phyloP scores from a whole-genome alignment of 148 eudicot species.

The Dianthus caryophyllus region DNA sequence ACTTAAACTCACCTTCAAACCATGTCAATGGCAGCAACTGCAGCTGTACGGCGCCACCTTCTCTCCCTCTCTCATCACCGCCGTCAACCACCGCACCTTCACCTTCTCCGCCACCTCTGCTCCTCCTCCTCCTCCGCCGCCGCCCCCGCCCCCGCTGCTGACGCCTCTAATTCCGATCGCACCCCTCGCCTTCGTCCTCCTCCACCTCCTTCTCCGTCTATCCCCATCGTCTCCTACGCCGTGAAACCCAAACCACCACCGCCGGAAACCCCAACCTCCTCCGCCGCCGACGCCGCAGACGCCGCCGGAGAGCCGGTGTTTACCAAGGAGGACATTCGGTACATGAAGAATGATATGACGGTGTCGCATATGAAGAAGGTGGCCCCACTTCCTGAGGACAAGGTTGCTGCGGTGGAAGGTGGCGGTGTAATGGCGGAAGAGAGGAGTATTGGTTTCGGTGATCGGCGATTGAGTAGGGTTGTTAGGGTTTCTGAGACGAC shows the following conservation, averaged over 20 bases:
- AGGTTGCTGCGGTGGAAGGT: slow-evolving; percentile 3
- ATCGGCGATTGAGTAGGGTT: slow-evolving; percentile 27
- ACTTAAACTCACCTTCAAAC: not conserved
- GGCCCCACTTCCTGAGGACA: slow-evolving; percentile 81
- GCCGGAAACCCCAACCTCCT: not conserved
- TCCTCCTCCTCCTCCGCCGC: slow-evolving; percentile 4
- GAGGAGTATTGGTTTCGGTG: slow-evolving; percentile 36
- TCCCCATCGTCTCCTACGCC: slow-evolving; percentile 54
- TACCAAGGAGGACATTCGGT: slow-evolving; percentile 68
- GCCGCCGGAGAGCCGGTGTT: slow-evolving; percentile 8
- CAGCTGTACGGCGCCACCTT: slow-evolving; percentile 36
- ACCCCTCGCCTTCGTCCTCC: slow-evolving; percentile 16
- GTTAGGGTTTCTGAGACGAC: slow-evolving; percentile 25
- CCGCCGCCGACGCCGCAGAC: not conserved
- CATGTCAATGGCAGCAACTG: slow-evolving; percentile 32
- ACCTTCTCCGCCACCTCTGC: slow-evolving; percentile 12
- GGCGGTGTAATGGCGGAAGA: slow-evolving; percentile 34
- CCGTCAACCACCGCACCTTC: slow-evolving; percentile 19
- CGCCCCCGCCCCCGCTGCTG: slow-evolving; percentile 1
- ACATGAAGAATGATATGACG: slow-evolving; percentile 46
- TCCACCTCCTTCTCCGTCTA: too few species aligned
- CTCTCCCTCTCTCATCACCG: slow-evolving; percentile 45
- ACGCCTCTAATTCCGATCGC: not conserved
- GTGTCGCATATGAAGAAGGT: slow-evolving; percentile 48
- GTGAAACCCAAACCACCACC: slow-evolving; percentile 37